These are phyloP conservation scores for Colletotrichum incanum DNA, from an alignment of 2,329 filamentous ascomycete species.

Conservation along the genomic window DNA sequence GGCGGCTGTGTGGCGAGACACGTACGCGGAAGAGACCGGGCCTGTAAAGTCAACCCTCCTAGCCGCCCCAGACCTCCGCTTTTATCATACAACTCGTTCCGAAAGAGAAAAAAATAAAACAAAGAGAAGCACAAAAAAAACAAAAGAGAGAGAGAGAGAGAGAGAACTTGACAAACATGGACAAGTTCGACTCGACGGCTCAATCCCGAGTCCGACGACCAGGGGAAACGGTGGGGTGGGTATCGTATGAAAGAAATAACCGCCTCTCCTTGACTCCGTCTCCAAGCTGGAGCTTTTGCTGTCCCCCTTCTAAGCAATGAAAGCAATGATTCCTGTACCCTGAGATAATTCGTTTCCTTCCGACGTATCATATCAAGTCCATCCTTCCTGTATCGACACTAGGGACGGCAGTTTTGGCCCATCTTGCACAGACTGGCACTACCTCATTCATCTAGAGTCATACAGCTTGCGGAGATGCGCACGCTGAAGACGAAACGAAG, in stretches of 20 bases:
- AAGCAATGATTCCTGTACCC: conserved; percentile 27
- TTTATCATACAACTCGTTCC: conserved; percentile 41
- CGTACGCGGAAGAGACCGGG: conserved; percentile 23
- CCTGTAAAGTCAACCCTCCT: conserved; percentile 33
- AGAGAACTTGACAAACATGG: conserved; percentile 10
- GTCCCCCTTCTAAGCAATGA: conserved; percentile 27
- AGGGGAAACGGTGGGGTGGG: conserved; percentile 18
- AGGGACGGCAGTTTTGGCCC: not conserved
- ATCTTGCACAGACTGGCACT: conserved; percentile 17
- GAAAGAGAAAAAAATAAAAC: conserved; percentile 5
- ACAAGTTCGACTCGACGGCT: conserved; percentile 5
- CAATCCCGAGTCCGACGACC: not conserved
- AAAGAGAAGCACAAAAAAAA: conserved; percentile 13
- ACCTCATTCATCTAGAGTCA: conserved; percentile 45
- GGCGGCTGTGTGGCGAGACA: conserved; percentile 8
- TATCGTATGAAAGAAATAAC: conserved; percentile 40
- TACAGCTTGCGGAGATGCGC: conserved; percentile 72
- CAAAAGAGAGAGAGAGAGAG: too few relatives aligned
- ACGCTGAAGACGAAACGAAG: conserved; percentile 79
- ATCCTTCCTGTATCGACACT: conserved; percentile 4
- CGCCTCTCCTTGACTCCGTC: conserved; percentile 41
- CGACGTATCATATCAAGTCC: conserved; percentile 7
- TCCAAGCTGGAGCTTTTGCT: conserved; percentile 17
- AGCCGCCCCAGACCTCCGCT: conserved; percentile 11
- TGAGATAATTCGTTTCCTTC: conserved; percentile 9